Evolutionary conservation across 2,329 filamentous ascomycete genomes (phyloP).

Genomic region (Fusarium sp.): DNA sequence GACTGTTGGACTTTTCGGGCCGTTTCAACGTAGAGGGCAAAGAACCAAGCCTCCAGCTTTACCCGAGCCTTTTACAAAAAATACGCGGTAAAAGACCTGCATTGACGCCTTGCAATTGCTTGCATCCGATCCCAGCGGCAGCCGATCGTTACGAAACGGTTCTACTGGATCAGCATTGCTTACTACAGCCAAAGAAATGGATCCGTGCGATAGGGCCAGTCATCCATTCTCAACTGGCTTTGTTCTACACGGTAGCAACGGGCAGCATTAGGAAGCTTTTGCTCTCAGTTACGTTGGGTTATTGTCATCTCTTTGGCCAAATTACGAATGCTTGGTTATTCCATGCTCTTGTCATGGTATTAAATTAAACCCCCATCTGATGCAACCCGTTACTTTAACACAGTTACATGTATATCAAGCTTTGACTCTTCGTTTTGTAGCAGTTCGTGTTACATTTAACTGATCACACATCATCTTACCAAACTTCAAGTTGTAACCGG

Average conservation of each 20-base stretch:
- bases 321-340: neutral
- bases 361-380: no score
- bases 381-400: neutral
- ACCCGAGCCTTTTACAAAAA: constrained; percentile 1
- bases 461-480: neutral
- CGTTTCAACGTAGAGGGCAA: constrained; percentile 13
- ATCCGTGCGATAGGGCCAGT: constrained; percentile 2
- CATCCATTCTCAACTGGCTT: neutral
- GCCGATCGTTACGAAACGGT: constrained; percentile 30
- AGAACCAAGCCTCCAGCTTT: constrained; percentile 4
- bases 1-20: constrained; percentile 4
- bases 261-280: constrained; percentile 1
- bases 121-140: constrained; percentile 35
- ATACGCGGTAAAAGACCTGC: constrained; percentile 8
- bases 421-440: constrained; percentile 18
- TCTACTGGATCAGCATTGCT: constrained; percentile 36
- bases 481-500: constrained; percentile 30
- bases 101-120: constrained; percentile 31
- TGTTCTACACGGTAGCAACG: constrained; percentile 9
- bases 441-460: constrained; percentile 1
- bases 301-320: neutral
- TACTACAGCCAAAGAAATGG: constrained; percentile 20
- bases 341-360: neutral
- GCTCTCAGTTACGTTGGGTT: neutral
- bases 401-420: constrained; percentile 11